Percentiles rank a stretch among this genome's conserved stretches.
phyloP scores from a whole-genome alignment of 225 moss, liverwort and hornwort species.

The Sphagnum contortum region DNA sequence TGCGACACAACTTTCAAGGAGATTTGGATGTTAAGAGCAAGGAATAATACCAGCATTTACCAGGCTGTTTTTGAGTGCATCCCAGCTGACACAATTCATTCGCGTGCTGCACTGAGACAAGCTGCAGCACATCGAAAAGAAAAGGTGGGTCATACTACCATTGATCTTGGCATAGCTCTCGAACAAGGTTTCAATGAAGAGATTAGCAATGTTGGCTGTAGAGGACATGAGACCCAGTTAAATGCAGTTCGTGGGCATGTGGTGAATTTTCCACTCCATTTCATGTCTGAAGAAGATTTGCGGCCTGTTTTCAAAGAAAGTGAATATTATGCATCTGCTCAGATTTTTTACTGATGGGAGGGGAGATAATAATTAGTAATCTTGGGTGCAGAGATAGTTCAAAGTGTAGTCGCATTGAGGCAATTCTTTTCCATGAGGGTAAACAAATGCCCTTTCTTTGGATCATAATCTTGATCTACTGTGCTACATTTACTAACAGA shows the following conservation, averaged over 20 bases:
- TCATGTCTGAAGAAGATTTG: slow-evolving; percentile 46
- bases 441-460: no score
- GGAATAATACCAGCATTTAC: slow-evolving; percentile 28
- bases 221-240: slow-evolving; percentile 9
- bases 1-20: slow-evolving; percentile 21
- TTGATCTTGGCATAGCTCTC: slow-evolving; percentile 42
- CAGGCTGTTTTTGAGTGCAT: slow-evolving; percentile 27
- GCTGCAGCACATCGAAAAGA: slow-evolving; percentile 30
- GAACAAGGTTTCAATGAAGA: slow-evolving; percentile 15
- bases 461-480: no score
- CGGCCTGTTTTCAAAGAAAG: slow-evolving; percentile 54
- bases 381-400: no score
- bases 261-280: slow-evolving; percentile 39
- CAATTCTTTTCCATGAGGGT: no score
- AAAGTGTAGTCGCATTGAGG: no score
- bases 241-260: slow-evolving; percentile 30
- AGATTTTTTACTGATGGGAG: slow-evolving; percentile 31
- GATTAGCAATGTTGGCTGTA: slow-evolving; percentile 9
- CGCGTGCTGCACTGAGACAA: slow-evolving; percentile 27
- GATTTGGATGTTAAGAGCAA: slow-evolving; percentile 24
- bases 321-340: slow-evolving; percentile 41
- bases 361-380: no score
- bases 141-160: slow-evolving; percentile 20
- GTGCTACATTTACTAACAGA: no score
- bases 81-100: slow-evolving; percentile 37